Evolutionary conservation across 2,329 filamentous ascomycete genomes (phyloP).

Genomic region (Albifimbria verrucaria): DNA sequence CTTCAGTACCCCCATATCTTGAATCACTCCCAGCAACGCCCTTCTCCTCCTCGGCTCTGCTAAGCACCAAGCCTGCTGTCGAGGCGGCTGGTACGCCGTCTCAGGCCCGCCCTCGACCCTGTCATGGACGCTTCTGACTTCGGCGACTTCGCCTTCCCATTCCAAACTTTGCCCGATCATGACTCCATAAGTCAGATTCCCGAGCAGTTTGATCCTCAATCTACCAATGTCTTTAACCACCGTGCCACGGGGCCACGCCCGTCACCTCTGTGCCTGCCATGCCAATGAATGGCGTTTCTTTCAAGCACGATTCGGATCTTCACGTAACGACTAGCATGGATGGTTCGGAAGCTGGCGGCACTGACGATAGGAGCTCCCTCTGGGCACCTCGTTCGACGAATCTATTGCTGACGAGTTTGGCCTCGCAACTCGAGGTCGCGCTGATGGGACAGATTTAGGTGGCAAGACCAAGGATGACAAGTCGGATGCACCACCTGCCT

Average conservation of each 20-base stretch:
- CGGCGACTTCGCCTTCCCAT: constrained; percentile 51
- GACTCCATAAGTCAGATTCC: constrained; percentile 33
- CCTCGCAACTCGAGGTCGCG: constrained; percentile 40
- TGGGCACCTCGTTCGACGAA: constrained; percentile 49
- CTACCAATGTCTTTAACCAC: constrained; percentile 32
- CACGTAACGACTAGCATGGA: constrained; percentile 28
- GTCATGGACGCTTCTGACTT: constrained; percentile 48
- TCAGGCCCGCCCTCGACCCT: constrained; percentile 9
- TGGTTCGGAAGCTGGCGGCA: constrained; percentile 43
- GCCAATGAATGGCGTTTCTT: constrained; percentile 18
- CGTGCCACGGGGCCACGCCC: too few relatives aligned
- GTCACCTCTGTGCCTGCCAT: constrained; percentile 3
- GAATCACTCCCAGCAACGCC: constrained; percentile 22
- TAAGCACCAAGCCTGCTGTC: constrained; percentile 7
- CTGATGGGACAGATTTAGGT: constrained; percentile 52
- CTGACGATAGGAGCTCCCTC: constrained; percentile 38
- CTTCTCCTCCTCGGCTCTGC: constrained; percentile 14
- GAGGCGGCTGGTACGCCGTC: constrained; percentile 17
- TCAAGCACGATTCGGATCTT: constrained; percentile 18
- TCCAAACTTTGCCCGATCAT: constrained; percentile 39
- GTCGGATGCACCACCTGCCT: constrained; percentile 58
- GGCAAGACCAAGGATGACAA: constrained; percentile 56
- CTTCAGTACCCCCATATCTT: constrained; percentile 14
- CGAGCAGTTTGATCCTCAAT: constrained; percentile 28
- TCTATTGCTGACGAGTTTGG: constrained; percentile 58